phyloP scores from a whole-genome alignment of 2,329 filamentous ascomycete species.

The Phyllosticta capitalensis region DNA sequence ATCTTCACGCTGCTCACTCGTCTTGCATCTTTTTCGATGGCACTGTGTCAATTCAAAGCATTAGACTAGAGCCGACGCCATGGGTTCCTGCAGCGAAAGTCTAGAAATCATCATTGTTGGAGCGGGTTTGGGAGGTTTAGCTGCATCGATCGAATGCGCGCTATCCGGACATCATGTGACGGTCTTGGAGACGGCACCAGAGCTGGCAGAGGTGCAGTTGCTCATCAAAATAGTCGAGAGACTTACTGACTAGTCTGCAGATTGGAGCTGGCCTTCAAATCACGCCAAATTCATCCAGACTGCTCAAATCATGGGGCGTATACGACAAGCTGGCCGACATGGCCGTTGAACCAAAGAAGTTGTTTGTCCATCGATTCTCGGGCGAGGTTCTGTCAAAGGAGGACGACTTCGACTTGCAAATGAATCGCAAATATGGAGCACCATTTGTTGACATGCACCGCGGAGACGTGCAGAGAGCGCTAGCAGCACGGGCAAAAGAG shows the following conservation, averaged over 20 bases:
- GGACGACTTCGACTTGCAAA: constrained; percentile 43
- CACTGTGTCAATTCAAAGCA: background rate
- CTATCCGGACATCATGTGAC: constrained; percentile 32
- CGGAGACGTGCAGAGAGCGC: constrained; percentile 48
- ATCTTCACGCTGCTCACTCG: background rate
- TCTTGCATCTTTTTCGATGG: background rate
- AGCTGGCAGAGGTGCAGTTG: constrained; percentile 32
- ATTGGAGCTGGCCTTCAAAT: constrained; percentile 28
- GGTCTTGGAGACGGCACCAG: constrained; percentile 32
- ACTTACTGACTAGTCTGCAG: constrained; percentile 12
- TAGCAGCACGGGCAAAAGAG: constrained; percentile 42
- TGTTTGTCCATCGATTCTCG: constrained; percentile 46
- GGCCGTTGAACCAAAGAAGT: constrained; percentile 35
- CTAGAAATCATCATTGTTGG: constrained; percentile 21
- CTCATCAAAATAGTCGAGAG: background rate
- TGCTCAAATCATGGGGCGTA: constrained; percentile 44
- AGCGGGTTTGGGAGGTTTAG: constrained; percentile 34
- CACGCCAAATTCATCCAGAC: constrained; percentile 34
- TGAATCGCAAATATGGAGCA: constrained; percentile 44
- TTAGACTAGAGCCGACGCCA: background rate
- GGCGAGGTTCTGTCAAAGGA: constrained; percentile 40
- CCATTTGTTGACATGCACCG: constrained; percentile 54
- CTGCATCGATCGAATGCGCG: constrained; percentile 35
- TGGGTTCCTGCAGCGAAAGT: background rate
- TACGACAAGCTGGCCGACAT: constrained; percentile 31